phyloP scores from a whole-genome alignment of 345 rosid genomes.

The Pistacia vera region DNA sequence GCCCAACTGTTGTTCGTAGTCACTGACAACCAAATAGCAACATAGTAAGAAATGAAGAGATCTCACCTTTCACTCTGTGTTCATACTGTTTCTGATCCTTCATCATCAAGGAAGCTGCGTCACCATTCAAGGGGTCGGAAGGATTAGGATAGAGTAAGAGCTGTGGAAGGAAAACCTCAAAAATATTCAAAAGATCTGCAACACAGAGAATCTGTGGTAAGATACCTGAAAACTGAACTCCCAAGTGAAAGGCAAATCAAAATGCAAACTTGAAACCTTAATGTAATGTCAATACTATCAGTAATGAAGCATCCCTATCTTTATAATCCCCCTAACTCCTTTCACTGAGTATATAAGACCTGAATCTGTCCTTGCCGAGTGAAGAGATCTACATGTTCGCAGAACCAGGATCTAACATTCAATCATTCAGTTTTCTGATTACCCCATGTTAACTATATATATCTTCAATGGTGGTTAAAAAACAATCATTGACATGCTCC shows the following conservation, averaged over 20 bases:
- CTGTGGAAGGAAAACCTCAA: constrained; percentile 46
- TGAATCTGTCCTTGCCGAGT: no score
- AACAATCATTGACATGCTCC: background rate
- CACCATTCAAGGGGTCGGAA: constrained; percentile 42
- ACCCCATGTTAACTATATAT: no score
- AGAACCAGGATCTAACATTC: background rate
- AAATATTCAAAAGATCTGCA: constrained; percentile 42
- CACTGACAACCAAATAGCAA: background rate
- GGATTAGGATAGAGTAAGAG: constrained; percentile 43
- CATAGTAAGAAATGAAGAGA: background rate
- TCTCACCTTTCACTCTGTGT: constrained; percentile 38
- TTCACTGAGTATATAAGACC: no score
- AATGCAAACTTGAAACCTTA: background rate
- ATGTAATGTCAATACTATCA: background rate
- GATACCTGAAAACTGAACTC: constrained; percentile 1
- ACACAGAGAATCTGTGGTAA: constrained; percentile 20
- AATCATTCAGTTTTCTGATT: background rate
- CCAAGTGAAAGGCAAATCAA: background rate
- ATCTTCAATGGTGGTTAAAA: no score
- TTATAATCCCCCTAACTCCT: background rate
- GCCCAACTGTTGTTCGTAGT: background rate
- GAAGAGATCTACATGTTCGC: background rate
- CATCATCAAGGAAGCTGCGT: constrained; percentile 45
- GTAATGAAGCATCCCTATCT: background rate
- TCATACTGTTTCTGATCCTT: constrained; percentile 36